Conservation (phyloP, 2,329 filamentous ascomycete genomes). For the Xylariaceae sp. region DNA sequence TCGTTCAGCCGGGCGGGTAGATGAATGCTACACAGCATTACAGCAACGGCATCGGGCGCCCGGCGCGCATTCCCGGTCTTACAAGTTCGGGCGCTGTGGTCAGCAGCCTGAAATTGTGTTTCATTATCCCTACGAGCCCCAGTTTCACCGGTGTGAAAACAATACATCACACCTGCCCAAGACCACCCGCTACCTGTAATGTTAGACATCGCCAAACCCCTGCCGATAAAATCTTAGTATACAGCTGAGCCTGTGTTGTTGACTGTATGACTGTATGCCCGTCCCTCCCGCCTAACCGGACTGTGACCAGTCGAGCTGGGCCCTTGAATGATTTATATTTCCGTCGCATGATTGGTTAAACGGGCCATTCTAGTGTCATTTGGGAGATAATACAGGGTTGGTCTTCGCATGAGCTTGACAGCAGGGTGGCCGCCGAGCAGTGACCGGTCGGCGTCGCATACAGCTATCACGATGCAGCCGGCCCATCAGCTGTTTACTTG, state of each 20-base stretch:
- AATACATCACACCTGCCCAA: neutral
- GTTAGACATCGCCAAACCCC: conserved; percentile 1
- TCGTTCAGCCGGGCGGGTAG: conserved; percentile 1
- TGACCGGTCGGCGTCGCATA: conserved; percentile 10
- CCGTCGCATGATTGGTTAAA: conserved; percentile 4
- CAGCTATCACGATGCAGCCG: conserved; percentile 18
- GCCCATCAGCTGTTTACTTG: conserved; percentile 12
- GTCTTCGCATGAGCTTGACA: conserved; percentile 13
- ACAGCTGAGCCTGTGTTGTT: conserved; percentile 3
- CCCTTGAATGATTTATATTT: conserved; percentile 4
- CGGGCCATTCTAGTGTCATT: conserved; percentile 1
- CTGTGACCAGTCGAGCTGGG: conserved; percentile 5
- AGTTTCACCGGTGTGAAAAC: conserved; percentile 2
- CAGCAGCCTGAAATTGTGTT: conserved; percentile 1
- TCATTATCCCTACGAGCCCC: conserved; percentile 1
- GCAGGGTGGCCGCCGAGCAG: conserved; percentile 10
- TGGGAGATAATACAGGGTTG: conserved; percentile 5
- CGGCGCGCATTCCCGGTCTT: conserved; percentile 1
- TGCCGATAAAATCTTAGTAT: neutral
- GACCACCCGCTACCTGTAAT: neutral
- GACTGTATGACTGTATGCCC: neutral
- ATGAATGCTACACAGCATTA: conserved; percentile 9
- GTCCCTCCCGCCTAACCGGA: conserved; percentile 2
- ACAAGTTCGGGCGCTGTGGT: neutral
- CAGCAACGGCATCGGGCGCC: conserved; percentile 3